Evolutionary conservation across 805 yeast species (phyloP), one percentile per base, ranked within the genome.

Genomic region (Priceomyces fermenticarens): DNA sequence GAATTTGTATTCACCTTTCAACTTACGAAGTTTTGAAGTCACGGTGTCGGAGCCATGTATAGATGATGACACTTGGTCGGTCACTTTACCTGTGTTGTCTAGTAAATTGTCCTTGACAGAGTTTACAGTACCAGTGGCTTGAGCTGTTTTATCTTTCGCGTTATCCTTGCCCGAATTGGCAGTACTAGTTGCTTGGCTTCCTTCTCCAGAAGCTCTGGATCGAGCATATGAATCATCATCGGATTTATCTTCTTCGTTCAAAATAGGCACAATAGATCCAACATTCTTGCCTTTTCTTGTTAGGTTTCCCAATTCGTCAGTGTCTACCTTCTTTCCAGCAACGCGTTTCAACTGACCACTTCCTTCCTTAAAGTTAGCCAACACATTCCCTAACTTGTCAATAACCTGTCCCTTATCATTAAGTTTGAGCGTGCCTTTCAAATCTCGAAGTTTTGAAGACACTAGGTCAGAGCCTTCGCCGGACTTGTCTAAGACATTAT

Each of bases 261-360:
- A 15, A 29, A 8, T 15, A 31, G 34, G 34, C 34, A 15, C 34
- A n/a, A 31, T 31, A 13, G 34, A 31, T 15, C 34, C 34, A 31
- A 31, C 23, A 13, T 23, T 31, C 34, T 31, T 31, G 15, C 34
- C 34, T 31, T 31, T 31, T 31, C 34, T 31, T 7, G 34, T 31
- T 23, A n/a, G n/a, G n/a, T n/a, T n/a, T n/a, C n/a, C n/a, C n/a
- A n/a, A n/a, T n/a, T n/a, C n/a, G n/a, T n/a, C n/a, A n/a, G n/a
- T n/a, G n/a, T n/a, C n/a, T 11, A 31, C 34, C 34, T 31, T 31
- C 34, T 31, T 31, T 17, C 34, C 34, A 31, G 34, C 34, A 31
- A 31, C 16, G 4, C 15, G 6, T 23, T 31, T 31, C 16, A 31
- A 13, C 16, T 31, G 34, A 13, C 34, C 34, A 13, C 15, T 31